Percentiles rank a stretch among this genome's conserved stretches.
Conservation (phyloP, 2,329 filamentous ascomycete species). For the Eutypella sp. region DNA sequence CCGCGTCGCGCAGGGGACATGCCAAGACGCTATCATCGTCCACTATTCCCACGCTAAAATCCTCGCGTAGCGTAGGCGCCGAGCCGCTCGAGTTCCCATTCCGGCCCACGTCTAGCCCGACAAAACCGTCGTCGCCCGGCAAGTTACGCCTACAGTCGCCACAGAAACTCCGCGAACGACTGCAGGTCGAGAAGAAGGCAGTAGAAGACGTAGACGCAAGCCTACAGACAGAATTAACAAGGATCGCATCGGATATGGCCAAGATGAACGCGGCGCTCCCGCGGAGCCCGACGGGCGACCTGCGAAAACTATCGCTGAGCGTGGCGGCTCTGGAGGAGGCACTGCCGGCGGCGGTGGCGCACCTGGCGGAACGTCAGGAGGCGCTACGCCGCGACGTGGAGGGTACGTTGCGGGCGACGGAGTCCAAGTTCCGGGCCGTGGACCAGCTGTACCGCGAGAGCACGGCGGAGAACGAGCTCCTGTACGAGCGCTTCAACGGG, state of each 20-base stretch:
- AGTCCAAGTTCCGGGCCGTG: conserved; percentile 73
- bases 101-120: conserved; percentile 32
- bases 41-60: conserved; percentile 49
- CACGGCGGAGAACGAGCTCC: conserved; percentile 83
- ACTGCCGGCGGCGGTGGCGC: conserved; percentile 54
- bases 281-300: conserved; percentile 34
- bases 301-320: conserved; percentile 49
- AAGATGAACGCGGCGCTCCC: conserved; percentile 41
- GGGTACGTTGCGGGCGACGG: conserved; percentile 64
- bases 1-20: conserved; percentile 30
- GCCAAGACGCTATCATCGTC: conserved; percentile 48
- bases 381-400: conserved; percentile 67
- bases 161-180: conserved; percentile 75
- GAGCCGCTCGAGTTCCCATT: conserved; percentile 22
- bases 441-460: conserved; percentile 86
- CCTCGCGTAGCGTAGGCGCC: conserved; percentile 28
- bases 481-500: conserved; percentile 90
- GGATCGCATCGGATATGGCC: conserved; percentile 77
- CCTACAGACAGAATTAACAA: conserved; percentile 70
- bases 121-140: conserved; percentile 34
- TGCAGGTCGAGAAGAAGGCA: conserved; percentile 74
- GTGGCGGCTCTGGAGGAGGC: conserved; percentile 63
- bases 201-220: conserved; percentile 65
- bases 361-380: conserved; percentile 56
- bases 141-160: conserved; percentile 66